Base-by-base conservation (phyloP, 2,329 filamentous ascomycete species). In the Fusarium sp. region DNA sequence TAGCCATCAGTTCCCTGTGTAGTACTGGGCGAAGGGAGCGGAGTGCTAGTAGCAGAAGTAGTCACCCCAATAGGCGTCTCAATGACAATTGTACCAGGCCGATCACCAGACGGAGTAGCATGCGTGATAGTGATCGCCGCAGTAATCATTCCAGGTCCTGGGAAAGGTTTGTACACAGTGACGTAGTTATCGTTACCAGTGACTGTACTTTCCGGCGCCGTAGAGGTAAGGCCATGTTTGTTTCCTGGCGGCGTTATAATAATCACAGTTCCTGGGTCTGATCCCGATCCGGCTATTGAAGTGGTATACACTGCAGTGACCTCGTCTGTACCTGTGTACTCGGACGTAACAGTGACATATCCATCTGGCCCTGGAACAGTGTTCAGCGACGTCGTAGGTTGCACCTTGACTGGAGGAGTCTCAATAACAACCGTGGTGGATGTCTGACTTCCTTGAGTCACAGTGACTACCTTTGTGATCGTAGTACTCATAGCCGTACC, bases 91-190 rank as follows among this genome's bases (percentile, higher is more conserved):
- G 63, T 66, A 18, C 63, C 63, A 20, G 63, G 63, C 6, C 29
- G 53, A 2, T 37, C 60, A 21, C 50, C 45, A 9, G 45, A 54
- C 18, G 63, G 60, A n/a, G 55, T 33, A 18, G 36, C 29, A 15
- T 56, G 31, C 1, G 49, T 51, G n/a, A 65, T 48, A 7, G 63
- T 66, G 9, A 66, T 51, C 1, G 63, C 60, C 3, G 63, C 42
- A 11, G 50, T 60, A 10, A 66, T 66, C 1, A 58, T 47, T 6
- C 63, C 63, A 8, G 63, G 60, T 1, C 63, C 63, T 3, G 63
- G 60, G 35, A 54, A 66, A 4, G 63, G 63, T 13, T 43, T 50
- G 36, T 47, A 66, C 4, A 66, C 51, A 8, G 63, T 66, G 9
- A 66, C 46, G 17, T 66, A 66, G 13, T 52, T 52, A 14, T 65